phyloP scores from a whole-genome alignment of 2,329 filamentous ascomycete species.

The Pleoardoris graminearum region DNA sequence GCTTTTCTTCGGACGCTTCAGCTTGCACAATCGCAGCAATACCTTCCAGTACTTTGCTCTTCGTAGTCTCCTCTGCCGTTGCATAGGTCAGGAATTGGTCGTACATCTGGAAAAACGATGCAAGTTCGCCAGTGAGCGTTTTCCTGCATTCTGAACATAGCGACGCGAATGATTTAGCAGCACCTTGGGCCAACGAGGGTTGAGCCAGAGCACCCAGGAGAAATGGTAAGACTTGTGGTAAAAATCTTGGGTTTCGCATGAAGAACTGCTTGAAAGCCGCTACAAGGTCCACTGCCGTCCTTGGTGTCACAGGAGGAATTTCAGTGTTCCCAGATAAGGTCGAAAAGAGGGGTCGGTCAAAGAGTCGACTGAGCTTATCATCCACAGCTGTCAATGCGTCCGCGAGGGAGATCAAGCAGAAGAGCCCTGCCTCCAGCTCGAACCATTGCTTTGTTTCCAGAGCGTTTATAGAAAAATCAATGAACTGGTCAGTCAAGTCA shows the following conservation, averaged over 20 bases:
- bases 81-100: conserved; percentile 61
- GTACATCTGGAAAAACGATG: conserved; percentile 73
- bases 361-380: conserved; percentile 62
- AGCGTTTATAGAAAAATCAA: conserved; percentile 49
- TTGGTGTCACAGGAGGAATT: conserved; percentile 65
- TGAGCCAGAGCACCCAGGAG: conserved; percentile 72
- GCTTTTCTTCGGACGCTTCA: conserved; percentile 60
- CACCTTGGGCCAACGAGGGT: conserved; percentile 63
- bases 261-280: conserved; percentile 79
- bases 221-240: conserved; percentile 73
- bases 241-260: conserved; percentile 65
- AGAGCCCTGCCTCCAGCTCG: conserved; percentile 57
- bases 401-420: conserved; percentile 67
- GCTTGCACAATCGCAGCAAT: conserved; percentile 78
- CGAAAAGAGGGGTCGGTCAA: conserved; percentile 63
- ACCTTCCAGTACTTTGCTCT: conserved; percentile 73
- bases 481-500: conserved; percentile 52
- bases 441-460: conserved; percentile 52
- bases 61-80: conserved; percentile 69
- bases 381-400: conserved; percentile 68
- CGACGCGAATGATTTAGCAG: conserved; percentile 73
- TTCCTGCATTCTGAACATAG: conserved; percentile 76
- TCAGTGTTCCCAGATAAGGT: conserved; percentile 50
- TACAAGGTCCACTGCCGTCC: conserved; percentile 71
- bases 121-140: conserved; percentile 68